Base-by-base conservation (phyloP, 2,329 filamentous ascomycete genomes). In the Fusarium stilboides region DNA sequence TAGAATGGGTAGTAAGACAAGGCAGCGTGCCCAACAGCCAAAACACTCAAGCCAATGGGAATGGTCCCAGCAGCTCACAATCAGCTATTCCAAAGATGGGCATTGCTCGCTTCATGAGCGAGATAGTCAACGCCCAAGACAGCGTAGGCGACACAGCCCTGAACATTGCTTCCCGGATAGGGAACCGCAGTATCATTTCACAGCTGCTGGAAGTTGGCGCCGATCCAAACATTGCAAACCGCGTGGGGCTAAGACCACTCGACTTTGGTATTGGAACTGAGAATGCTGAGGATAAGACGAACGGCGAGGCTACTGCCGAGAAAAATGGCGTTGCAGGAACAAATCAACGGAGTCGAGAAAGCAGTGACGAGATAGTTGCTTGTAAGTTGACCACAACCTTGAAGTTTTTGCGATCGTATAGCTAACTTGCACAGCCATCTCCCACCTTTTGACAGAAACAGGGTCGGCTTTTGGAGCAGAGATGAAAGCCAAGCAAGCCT, bases 81-180 rank as follows among this genome's bases (percentile, higher is more conserved):
- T 74, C 74, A 7, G 52, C 56, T 14, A 81, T 80, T 42, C 92
- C 88, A 56, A 93, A 87, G 67, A 97, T 98, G 80, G 93, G 92
- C 24, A 87, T 99, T 54, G 94, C 93, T 31, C 90, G 94, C 37
- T 99, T 99, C 81, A 97, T 99, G 88, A 93, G 92, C 49, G 94
- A 98, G 77, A 97, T 99, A 78, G 95, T 99, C 63, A 98, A 99
- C 74, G 92, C 94, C 1, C 92, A 95, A 74, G 96, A 99, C 79
- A 94, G 94, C 74, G 92, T 92, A 34, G 96, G 96, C 1, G 97
- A 99, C 76, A 99, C 96, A 0, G 96, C 96, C 0, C 84, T 99
- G 20, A 98, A 98, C 72, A 91, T 98, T 66, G 96, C 95, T 3
- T 94, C 96, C 3, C 88, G 96, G 65, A 97, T 98, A 71, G 94